These are phyloP conservation scores for Colletotrichum orbiculare DNA, from an alignment of 2,329 filamentous ascomycete genomes.

Conservation along the genomic window DNA sequence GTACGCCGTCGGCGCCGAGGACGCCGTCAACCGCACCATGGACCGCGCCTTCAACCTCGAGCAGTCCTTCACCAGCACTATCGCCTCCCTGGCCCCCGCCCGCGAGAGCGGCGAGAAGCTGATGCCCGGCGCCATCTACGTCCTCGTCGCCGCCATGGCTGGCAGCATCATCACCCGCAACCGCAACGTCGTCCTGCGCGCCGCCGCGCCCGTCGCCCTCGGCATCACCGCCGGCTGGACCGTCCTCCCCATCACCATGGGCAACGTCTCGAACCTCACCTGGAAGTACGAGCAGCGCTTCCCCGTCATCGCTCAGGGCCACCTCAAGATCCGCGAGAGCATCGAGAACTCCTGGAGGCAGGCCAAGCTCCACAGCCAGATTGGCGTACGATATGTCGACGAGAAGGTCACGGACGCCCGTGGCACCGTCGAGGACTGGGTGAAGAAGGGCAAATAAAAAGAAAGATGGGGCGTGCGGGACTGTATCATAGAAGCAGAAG, in stretches of 20 bases:
- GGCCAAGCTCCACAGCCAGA: constrained; percentile 78
- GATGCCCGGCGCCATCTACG: constrained; percentile 90
- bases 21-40: constrained; percentile 84
- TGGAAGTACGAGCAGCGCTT: constrained; percentile 95
- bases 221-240: constrained; percentile 86
- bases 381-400: constrained; percentile 79
- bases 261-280: constrained; percentile 84
- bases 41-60: constrained; percentile 86
- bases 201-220: constrained; percentile 79
- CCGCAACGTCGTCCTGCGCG: constrained; percentile 84
- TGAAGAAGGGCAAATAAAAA: constrained; percentile 85
- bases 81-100: constrained; percentile 88
- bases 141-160: constrained; percentile 93
- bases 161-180: constrained; percentile 92
- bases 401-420: constrained; percentile 82
- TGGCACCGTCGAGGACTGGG: constrained; percentile 86
- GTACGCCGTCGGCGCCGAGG: constrained; percentile 79
- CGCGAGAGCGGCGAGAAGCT: constrained; percentile 88
- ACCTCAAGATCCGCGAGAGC: constrained; percentile 76
- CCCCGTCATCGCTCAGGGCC: constrained; percentile 84
- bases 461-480: constrained; percentile 2
- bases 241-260: constrained; percentile 88
- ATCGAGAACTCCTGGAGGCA: constrained; percentile 77
- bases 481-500: constrained; percentile 38
- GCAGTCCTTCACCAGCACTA: constrained; percentile 87